Conservation (phyloP, 768 basidiomycete species). For the Russula dissimulans region DNA sequence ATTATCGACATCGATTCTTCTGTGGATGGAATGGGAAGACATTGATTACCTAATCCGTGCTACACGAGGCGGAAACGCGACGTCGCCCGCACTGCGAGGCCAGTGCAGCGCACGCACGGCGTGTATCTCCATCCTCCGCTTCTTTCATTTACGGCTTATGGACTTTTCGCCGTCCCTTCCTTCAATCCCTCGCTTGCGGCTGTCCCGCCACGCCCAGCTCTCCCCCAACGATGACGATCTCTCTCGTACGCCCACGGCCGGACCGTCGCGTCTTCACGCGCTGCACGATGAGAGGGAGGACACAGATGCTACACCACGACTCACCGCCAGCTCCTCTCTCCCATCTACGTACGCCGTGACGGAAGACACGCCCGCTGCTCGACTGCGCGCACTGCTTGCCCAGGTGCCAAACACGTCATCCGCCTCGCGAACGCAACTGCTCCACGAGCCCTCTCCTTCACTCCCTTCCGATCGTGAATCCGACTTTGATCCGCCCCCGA, state of each 20-base stretch:
- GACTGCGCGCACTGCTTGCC: conserved; percentile 17
- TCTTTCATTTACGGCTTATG: conserved; percentile 8
- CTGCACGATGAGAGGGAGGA: conserved; percentile 16
- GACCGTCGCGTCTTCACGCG: conserved; percentile 15
- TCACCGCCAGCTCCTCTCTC: conserved; percentile 14
- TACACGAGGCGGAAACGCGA: neutral
- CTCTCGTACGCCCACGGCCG: conserved; percentile 15
- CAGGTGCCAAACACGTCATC: conserved; percentile 16
- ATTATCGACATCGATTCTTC: too few relatives aligned
- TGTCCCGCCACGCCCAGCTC: conserved; percentile 9
- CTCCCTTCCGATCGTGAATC: conserved; percentile 19
- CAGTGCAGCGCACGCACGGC: neutral
- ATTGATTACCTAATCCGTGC: neutral
- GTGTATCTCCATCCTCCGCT: neutral
- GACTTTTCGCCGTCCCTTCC: conserved; percentile 7
- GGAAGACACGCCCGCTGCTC: conserved; percentile 15
- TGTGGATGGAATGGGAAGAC: too few relatives aligned
- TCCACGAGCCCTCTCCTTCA: conserved; percentile 16
- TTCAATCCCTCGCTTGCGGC: conserved; percentile 7
- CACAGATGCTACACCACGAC: conserved; percentile 16
- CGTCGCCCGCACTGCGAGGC: neutral
- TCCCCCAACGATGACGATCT: conserved; percentile 6
- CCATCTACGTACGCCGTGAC: conserved; percentile 10
- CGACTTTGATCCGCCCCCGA: conserved; percentile 19
- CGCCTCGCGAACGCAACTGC: conserved; percentile 12